phyloP scores from a whole-genome alignment of 192 early-diverging fungal species.

The Chytriomyces sp. region DNA sequence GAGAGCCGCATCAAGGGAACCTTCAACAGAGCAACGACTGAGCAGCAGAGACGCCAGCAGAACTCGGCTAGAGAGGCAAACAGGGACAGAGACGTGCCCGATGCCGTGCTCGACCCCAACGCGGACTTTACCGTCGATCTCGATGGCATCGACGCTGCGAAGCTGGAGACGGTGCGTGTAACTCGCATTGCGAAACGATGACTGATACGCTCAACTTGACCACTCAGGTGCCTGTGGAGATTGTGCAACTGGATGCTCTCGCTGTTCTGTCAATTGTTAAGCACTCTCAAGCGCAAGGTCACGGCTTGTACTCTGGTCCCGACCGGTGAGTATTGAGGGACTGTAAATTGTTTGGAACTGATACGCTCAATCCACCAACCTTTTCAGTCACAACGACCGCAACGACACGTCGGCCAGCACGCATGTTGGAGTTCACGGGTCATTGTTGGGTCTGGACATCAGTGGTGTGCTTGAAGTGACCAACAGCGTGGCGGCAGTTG shows the following conservation, averaged over 20 bases:
- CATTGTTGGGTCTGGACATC: conserved; percentile 93
- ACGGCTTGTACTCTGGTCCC: background rate
- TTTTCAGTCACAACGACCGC: background rate
- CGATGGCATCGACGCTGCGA: conserved; percentile 51
- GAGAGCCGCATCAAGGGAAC: conserved; percentile 26
- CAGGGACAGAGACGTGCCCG: conserved; percentile 3
- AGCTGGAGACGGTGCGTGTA: conserved; percentile 43
- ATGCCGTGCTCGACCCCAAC: conserved; percentile 10
- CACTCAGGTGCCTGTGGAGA: conserved; percentile 15
- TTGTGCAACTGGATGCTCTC: conserved; percentile 55
- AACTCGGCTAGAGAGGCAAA: background rate
- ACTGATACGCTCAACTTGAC: too few species aligned
- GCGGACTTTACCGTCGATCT: conserved; percentile 43
- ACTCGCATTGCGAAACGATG: background rate
- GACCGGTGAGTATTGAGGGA: background rate
- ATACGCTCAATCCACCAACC: conserved; percentile 49
- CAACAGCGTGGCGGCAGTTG: conserved; percentile 86
- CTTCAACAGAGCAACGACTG: background rate
- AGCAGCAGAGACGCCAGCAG: background rate
- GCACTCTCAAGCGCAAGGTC: conserved; percentile 66
- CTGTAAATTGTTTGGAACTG: background rate
- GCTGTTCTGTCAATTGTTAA: conserved; percentile 97
- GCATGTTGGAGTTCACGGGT: conserved; percentile 70
- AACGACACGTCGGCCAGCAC: background rate
- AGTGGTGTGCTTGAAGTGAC: conserved; percentile 91